A percentile compares a stretch with the other conserved stretches of the same genome.
Conservation (phyloP, 257 asterid genomes). For the Fraxinus anomala region DNA sequence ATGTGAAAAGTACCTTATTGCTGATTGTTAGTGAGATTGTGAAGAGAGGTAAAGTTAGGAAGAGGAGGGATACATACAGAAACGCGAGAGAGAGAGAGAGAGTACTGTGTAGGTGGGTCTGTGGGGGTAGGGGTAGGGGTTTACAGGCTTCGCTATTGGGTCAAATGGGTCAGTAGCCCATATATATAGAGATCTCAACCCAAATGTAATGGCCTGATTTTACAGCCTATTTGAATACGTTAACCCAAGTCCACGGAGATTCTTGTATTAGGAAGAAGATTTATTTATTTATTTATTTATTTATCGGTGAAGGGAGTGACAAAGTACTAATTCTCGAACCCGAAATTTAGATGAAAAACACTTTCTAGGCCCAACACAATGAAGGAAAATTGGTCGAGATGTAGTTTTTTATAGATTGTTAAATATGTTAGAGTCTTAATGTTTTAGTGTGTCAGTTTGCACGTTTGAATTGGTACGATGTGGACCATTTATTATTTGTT, state of each 20-base stretch:
- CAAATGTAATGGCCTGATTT: neutral
- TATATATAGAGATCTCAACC: neutral
- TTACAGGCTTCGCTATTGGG: neutral
- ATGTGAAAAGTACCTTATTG: neutral
- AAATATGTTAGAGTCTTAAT: no score
- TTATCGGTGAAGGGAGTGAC: no score
- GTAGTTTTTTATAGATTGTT: no score
- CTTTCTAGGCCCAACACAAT: no score
- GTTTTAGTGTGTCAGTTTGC: no score
- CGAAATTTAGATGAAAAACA: no score
- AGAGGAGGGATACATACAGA: neutral
- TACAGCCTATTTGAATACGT: neutral
- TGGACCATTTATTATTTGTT: no score
- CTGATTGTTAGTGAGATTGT: neutral
- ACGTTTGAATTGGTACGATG: no score
- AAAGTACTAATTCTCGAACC: no score
- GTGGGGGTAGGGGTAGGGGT: neutral
- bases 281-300: no score
- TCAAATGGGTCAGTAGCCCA: neutral
- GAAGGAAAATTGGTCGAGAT: no score
- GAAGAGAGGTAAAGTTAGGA: neutral
- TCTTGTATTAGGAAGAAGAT: neutral
- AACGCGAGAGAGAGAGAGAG: neutral
- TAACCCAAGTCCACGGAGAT: neutral
- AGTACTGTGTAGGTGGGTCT: neutral